Conservation (phyloP, 306 rosid species). For the Corylus heterophylla region DNA sequence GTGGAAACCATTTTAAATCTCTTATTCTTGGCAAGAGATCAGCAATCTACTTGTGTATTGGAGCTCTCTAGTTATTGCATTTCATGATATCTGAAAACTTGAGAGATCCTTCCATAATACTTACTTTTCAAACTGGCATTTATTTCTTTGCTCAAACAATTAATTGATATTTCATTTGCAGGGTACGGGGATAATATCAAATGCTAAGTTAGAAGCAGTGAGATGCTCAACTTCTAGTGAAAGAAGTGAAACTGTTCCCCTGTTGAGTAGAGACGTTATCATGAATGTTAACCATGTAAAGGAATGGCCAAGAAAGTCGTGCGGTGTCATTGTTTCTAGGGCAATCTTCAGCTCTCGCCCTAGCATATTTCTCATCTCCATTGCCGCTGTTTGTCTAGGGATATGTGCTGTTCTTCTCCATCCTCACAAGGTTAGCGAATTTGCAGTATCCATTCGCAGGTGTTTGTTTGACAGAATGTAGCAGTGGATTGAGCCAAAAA, state of each 20-base stretch:
- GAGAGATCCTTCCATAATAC: constrained; percentile 3
- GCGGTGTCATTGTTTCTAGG: constrained; percentile 30
- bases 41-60: not conserved
- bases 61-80: not conserved
- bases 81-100: not conserved
- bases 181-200: constrained; percentile 47
- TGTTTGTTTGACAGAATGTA: constrained; percentile 56
- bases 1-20: constrained; percentile 1
- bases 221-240: constrained; percentile 31
- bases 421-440: constrained; percentile 67
- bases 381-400: constrained; percentile 68
- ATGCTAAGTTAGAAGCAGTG: constrained; percentile 33
- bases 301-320: constrained; percentile 39
- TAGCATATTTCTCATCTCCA: constrained; percentile 48
- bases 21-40: not conserved
- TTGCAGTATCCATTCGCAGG: constrained; percentile 78
- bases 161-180: constrained; percentile 36
- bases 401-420: constrained; percentile 75
- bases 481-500: constrained; percentile 8
- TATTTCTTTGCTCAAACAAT: not conserved
- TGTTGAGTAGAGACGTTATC: constrained; percentile 46
- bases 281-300: constrained; percentile 34
- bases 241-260: constrained; percentile 52
- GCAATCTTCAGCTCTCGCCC: constrained; percentile 45
- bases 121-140: not conserved